phyloP scores from a whole-genome alignment of 2,329 filamentous ascomycete genomes.

The Trichothecium roseum region DNA sequence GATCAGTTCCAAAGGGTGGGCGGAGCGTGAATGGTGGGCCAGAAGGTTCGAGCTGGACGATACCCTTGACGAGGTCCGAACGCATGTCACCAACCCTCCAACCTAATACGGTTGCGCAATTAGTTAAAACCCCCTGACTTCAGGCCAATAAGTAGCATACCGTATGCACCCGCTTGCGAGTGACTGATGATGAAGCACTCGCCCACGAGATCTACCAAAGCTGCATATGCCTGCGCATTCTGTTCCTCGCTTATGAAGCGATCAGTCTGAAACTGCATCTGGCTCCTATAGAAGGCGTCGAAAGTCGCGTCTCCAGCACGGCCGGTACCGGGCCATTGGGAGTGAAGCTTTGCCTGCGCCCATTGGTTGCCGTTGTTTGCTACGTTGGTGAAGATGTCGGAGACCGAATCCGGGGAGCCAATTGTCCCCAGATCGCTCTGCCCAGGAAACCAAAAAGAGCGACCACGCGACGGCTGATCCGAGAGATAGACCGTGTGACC shows the following conservation, averaged over 20 bases:
- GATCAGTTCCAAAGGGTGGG: slow-evolving; percentile 9
- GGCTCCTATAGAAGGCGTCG: slow-evolving; percentile 30
- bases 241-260: slow-evolving; percentile 10
- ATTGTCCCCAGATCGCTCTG: slow-evolving; percentile 14
- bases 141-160: slow-evolving; percentile 5
- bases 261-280: slow-evolving; percentile 9
- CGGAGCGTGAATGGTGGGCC: slow-evolving; percentile 12
- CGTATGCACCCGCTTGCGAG: slow-evolving; percentile 12
- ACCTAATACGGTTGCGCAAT: slow-evolving; percentile 5
- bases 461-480: slow-evolving; percentile 24
- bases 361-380: slow-evolving; percentile 14
- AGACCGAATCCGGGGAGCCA: slow-evolving; percentile 12
- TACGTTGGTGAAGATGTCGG: slow-evolving; percentile 16
- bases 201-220: slow-evolving; percentile 14
- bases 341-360: slow-evolving; percentile 20
- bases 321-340: slow-evolving; percentile 21
- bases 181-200: slow-evolving; percentile 18
- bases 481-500: slow-evolving; percentile 30
- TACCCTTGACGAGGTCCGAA: slow-evolving; percentile 15
- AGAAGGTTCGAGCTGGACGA: slow-evolving; percentile 19
- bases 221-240: slow-evolving; percentile 9
- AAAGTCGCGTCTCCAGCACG: slow-evolving; percentile 31
- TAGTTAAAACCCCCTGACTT: not conserved
- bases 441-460: slow-evolving; percentile 16
- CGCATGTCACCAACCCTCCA: slow-evolving; percentile 14